These are phyloP conservation scores for Cercophora sp. DNA, from an alignment of 495 filamentous ascomycete species.

Conservation along the genomic window DNA sequence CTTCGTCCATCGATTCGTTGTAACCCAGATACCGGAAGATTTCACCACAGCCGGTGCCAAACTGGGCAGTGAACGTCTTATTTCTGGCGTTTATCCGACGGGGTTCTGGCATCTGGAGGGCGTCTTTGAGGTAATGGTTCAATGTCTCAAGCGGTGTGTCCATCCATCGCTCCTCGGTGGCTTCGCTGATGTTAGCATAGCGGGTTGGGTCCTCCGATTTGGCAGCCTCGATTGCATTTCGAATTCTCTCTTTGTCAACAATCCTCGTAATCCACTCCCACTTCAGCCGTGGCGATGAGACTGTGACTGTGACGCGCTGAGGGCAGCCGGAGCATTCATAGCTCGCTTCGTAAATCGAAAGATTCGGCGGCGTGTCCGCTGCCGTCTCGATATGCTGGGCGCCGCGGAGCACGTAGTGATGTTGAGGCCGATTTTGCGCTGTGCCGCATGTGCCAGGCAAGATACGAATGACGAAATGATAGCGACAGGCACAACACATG, in stretches of 20 bases:
- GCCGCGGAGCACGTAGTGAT: slow-evolving; percentile 13
- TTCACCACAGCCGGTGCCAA: slow-evolving; percentile 60
- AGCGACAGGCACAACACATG: background rate
- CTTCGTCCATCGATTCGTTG: slow-evolving; percentile 19
- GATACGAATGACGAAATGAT: background rate
- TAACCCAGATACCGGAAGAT: slow-evolving; percentile 66
- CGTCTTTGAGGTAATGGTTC: slow-evolving; percentile 59
- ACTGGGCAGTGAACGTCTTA: slow-evolving; percentile 66
- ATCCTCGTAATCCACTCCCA: slow-evolving; percentile 50
- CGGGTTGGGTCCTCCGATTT: slow-evolving; percentile 54
- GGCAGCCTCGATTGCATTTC: slow-evolving; percentile 49
- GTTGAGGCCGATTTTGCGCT: slow-evolving; percentile 31
- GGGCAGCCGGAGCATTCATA: slow-evolving; percentile 58
- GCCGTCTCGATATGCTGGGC: no score
- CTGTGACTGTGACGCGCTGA: slow-evolving; percentile 34
- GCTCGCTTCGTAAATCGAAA: slow-evolving; percentile 11
- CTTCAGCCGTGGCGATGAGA: slow-evolving; percentile 51
- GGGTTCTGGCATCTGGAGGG: slow-evolving; percentile 41
- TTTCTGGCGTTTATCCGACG: slow-evolving; percentile 62
- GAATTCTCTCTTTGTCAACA: slow-evolving; percentile 52
- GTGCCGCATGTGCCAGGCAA: no score
- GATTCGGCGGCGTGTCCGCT: background rate
- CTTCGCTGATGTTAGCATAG: slow-evolving; percentile 46
- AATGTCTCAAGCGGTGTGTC: slow-evolving; percentile 54
- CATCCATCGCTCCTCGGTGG: slow-evolving; percentile 36